A percentile compares a stretch with the other conserved stretches of the same genome.
Evolutionary conservation across 2,329 filamentous ascomycete species (phyloP).

Genomic region (Penicillium sclerotiorum): DNA sequence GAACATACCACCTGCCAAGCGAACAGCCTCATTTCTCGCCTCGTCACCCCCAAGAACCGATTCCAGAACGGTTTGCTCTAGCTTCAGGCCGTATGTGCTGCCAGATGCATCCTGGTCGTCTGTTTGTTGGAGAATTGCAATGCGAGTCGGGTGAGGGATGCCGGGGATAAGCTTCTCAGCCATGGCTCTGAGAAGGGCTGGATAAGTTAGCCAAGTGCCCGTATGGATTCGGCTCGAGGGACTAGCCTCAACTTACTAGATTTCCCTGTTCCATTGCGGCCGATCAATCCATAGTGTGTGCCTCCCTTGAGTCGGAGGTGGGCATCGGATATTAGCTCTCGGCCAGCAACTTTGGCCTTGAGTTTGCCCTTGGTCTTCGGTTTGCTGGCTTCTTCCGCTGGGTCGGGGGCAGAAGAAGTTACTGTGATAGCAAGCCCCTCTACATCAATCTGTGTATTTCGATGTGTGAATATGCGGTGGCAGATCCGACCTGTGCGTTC

Average conservation of each 20-base stretch:
- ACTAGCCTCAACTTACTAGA: slow-evolving; percentile 58
- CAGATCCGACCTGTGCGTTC: background rate
- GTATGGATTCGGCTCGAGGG: background rate
- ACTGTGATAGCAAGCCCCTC: slow-evolving; percentile 74
- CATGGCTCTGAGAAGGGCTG: slow-evolving; percentile 72
- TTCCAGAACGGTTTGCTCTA: slow-evolving; percentile 60
- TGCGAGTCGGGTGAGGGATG: slow-evolving; percentile 65
- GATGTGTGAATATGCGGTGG: background rate
- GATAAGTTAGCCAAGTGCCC: slow-evolving; percentile 5
- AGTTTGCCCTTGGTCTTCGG: slow-evolving; percentile 43
- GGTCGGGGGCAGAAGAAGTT: slow-evolving; percentile 41
- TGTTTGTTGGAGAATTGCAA: slow-evolving; percentile 72
- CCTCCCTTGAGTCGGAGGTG: slow-evolving; percentile 72
- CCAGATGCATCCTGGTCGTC: slow-evolving; percentile 34
- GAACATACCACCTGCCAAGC: slow-evolving; percentile 60
- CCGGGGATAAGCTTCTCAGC: slow-evolving; percentile 78
- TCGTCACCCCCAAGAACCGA: slow-evolving; percentile 63
- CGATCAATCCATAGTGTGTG: slow-evolving; percentile 74
- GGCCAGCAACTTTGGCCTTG: slow-evolving; percentile 55
- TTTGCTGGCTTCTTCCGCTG: slow-evolving; percentile 24
- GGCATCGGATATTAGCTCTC: slow-evolving; percentile 70
- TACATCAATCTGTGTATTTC: slow-evolving; percentile 66
- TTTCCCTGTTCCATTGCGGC: slow-evolving; percentile 81
- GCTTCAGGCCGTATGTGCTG: slow-evolving; percentile 9
- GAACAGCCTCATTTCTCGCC: slow-evolving; percentile 56